Percentiles rank a stretch among this genome's conserved stretches.
phyloP scores from a whole-genome alignment of 2,329 filamentous ascomycete species.

The Fusarium clavum region DNA sequence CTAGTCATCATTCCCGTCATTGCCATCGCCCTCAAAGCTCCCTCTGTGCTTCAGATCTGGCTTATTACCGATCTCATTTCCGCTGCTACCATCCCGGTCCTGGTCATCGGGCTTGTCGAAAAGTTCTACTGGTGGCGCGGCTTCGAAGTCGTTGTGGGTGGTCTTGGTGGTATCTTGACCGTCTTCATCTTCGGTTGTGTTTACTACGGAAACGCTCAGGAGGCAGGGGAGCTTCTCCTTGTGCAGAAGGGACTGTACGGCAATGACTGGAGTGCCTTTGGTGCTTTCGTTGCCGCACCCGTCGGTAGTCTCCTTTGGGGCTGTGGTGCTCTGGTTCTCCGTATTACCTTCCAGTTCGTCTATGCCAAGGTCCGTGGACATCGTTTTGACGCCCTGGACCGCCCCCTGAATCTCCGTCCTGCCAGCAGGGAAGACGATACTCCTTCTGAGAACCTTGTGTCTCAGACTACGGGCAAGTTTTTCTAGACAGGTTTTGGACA shows the following conservation, averaged over 20 bases:
- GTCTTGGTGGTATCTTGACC: constrained; percentile 79
- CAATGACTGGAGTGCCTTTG: constrained; percentile 84
- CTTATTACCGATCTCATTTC: constrained; percentile 85
- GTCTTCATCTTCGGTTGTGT: constrained; percentile 85
- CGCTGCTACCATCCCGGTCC: constrained; percentile 78
- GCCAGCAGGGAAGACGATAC: constrained; percentile 48
- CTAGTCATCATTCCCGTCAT: constrained; percentile 79
- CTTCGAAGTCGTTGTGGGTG: constrained; percentile 82
- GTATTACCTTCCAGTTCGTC: constrained; percentile 69
- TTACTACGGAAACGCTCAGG: constrained; percentile 76
- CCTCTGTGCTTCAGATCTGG: constrained; percentile 83
- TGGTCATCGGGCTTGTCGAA: constrained; percentile 77
- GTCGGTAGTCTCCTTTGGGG: constrained; percentile 80
- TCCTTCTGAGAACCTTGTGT: constrained; percentile 40
- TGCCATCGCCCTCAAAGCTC: constrained; percentile 78
- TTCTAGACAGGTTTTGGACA: constrained; percentile 54
- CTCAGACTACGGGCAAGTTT: constrained; percentile 63
- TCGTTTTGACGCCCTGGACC: constrained; percentile 76
- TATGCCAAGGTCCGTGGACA: constrained; percentile 67
- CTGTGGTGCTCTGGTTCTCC: constrained; percentile 68
- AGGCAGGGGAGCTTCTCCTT: constrained; percentile 76
- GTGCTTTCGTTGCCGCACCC: constrained; percentile 83
- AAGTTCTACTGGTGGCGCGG: constrained; percentile 82
- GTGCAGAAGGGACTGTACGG: constrained; percentile 79
- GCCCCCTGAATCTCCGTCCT: constrained; percentile 52